Base-by-base conservation (phyloP, 2,329 filamentous ascomycete species). In the Venturia aucupariae region DNA sequence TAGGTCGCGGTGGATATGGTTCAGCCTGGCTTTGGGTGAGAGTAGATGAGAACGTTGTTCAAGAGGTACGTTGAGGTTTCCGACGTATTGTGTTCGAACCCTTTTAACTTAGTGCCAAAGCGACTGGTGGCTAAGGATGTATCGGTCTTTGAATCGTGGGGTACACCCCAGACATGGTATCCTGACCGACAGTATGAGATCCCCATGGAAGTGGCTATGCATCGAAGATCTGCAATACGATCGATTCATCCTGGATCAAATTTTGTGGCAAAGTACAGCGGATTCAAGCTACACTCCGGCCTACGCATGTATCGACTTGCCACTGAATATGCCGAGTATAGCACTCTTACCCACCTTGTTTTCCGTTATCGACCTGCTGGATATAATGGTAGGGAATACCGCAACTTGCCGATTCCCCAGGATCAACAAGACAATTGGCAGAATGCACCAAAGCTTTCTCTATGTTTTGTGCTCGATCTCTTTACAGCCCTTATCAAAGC, bases 1-100 rank as follows among this genome's bases (percentile, higher is more conserved):
- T 35, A 10, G 32, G 32, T 4, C 32, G 10, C n/a, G 46, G 46
- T 27, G 46, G 46, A 24, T 51, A 24, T 51, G 46, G 46, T 51
- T 8, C 46, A 51, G 46, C n/a, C 24, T 51, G n/a, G n/a, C 46
- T 51, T n/a, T 51, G 46, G 46, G n/a, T 51, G n/a, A 51, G 46
- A 51, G 10, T 51, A 7, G 46, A 51, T 4, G 27, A 27, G 11
- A 27, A 27, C 3, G 46, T 51, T 27, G 46, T 51, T n/a, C 46
- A 51, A 51, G 4, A 51, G 11, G 46, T 51, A 13, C 10, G 17
- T 51, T 27, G n/a, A 4, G 2, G 17, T 10, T 27, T 51, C 24
- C 46, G 3, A 51, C 46, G n/a, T 27, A 15, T 51, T 24, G 17
- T 7, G 11, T 24, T 51, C 15, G 15, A 15, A 44, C 2, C 41